Conservation (phyloP, 2,329 filamentous ascomycete genomes). For the Xylaria sp. region DNA sequence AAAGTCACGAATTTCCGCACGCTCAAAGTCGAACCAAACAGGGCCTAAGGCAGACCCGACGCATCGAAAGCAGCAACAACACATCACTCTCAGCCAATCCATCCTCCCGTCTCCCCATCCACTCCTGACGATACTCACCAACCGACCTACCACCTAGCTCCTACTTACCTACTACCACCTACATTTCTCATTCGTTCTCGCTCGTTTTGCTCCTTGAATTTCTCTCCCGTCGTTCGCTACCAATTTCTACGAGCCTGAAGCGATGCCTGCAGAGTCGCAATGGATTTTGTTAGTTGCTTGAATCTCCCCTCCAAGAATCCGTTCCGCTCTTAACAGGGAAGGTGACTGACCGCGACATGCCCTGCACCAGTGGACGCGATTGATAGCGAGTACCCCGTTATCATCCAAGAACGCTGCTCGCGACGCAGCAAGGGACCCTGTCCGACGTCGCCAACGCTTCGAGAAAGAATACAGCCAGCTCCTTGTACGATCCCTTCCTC, state of each 20-base stretch:
- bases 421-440: constrained; percentile 57
- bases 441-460: constrained; percentile 59
- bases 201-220: neutral
- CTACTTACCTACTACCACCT: too few relatives aligned
- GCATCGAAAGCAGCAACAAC: neutral
- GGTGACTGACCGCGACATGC: constrained; percentile 13
- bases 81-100: neutral
- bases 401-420: constrained; percentile 52
- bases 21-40: too few relatives aligned
- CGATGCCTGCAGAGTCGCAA: constrained; percentile 45
- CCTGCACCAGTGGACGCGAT: constrained; percentile 55
- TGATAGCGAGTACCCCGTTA: constrained; percentile 58
- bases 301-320: neutral
- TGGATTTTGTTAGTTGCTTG: constrained; percentile 51
- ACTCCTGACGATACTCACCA: neutral
- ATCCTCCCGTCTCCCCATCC: neutral
- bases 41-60: neutral
- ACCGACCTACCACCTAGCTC: too few relatives aligned
- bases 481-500: constrained; percentile 41
- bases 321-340: neutral
- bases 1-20: too few relatives aligned
- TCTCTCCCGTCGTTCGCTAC: neutral
- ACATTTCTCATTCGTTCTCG: neutral
- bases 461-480: constrained; percentile 61
- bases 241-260: constrained; percentile 24